Conservation (phyloP, 331 rosid species). For the Malus hybrid region DNA sequence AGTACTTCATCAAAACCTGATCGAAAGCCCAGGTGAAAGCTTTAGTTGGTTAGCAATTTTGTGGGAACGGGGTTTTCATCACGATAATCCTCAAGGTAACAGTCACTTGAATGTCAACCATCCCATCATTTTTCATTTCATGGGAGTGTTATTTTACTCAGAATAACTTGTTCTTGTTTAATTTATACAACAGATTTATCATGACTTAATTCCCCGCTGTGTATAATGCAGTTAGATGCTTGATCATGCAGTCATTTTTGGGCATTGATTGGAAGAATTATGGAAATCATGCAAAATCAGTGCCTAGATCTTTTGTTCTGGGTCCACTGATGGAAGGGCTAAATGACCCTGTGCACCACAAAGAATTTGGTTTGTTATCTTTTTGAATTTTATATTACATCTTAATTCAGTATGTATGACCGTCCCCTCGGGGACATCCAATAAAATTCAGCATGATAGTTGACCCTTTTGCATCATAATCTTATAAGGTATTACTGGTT, state of each 20-base stretch:
- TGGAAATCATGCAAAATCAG: slow-evolving; percentile 47
- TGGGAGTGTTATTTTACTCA: slow-evolving; percentile 3
- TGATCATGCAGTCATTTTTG: slow-evolving; percentile 87
- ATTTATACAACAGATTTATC: slow-evolving; percentile 5
- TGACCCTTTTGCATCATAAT: neutral
- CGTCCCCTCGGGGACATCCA: too few species aligned
- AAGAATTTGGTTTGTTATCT: slow-evolving; percentile 61
- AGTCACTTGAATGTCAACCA: slow-evolving; percentile 16
- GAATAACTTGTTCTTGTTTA: slow-evolving; percentile 4
- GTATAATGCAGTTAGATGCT: slow-evolving; percentile 78
- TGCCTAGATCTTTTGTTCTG: slow-evolving; percentile 70
- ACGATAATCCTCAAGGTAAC: slow-evolving; percentile 79
- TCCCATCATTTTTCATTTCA: neutral
- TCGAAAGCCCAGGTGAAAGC: slow-evolving; percentile 38
- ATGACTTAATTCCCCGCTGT: slow-evolving; percentile 11
- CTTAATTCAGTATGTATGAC: slow-evolving; percentile 2
- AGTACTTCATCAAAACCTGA: slow-evolving; percentile 32
- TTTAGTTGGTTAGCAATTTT: slow-evolving; percentile 70
- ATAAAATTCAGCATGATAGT: too few species aligned
- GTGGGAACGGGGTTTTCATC: slow-evolving; percentile 82
- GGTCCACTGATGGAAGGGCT: slow-evolving; percentile 80
- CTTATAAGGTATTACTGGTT: neutral
- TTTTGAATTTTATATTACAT: neutral
- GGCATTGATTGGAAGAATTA: slow-evolving; percentile 57
- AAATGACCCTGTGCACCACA: slow-evolving; percentile 92